Conservation (phyloP, 495 filamentous ascomycete genomes). For the Rhypophila decipiens region DNA sequence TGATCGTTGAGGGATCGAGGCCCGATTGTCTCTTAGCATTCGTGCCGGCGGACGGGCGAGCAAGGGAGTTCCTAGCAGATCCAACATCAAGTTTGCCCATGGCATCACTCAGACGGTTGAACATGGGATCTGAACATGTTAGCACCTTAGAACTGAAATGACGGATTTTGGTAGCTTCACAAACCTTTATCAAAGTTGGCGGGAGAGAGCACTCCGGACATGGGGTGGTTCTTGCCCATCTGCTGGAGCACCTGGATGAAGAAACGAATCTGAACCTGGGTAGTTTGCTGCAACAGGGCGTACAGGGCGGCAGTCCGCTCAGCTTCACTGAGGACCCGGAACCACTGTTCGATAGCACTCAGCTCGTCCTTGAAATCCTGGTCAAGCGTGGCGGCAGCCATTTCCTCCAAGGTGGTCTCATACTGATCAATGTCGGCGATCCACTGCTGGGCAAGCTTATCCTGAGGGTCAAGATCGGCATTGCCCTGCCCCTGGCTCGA, state of each 20-base stretch:
- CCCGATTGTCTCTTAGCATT: conserved; percentile 88
- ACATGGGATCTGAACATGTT: conserved; percentile 78
- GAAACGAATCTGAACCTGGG: conserved; percentile 97
- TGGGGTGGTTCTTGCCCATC: conserved; percentile 96
- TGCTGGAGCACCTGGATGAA: conserved; percentile 98
- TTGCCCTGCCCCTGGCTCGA: conserved; percentile 55
- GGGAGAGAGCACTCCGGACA: conserved; percentile 92
- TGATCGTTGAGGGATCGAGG: conserved; percentile 87
- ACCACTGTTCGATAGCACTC: conserved; percentile 99
- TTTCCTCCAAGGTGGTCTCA: conserved; percentile 94
- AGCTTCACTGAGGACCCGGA: conserved; percentile 92
- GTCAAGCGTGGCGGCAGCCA: conserved; percentile 95
- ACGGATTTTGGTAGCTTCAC: too few relatives aligned
- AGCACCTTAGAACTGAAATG: background rate
- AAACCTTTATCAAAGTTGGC: conserved; percentile 96
- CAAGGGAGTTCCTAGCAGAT: conserved; percentile 78
- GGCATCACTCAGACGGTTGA: conserved; percentile 91
- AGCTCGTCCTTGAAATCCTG: conserved; percentile 99
- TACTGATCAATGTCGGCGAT: conserved; percentile 98
- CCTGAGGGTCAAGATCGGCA: conserved; percentile 68
- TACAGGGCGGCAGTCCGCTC: conserved; percentile 94
- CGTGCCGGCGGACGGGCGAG: conserved; percentile 58
- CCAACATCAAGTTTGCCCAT: conserved; percentile 91
- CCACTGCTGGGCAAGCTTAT: conserved; percentile 96
- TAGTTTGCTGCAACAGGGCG: conserved; percentile 93